Evolutionary conservation across 1,284 basidiomycete genomes (phyloP), one percentile per base, ranked within the genome.

Genomic region (Cerrena zonata): DNA sequence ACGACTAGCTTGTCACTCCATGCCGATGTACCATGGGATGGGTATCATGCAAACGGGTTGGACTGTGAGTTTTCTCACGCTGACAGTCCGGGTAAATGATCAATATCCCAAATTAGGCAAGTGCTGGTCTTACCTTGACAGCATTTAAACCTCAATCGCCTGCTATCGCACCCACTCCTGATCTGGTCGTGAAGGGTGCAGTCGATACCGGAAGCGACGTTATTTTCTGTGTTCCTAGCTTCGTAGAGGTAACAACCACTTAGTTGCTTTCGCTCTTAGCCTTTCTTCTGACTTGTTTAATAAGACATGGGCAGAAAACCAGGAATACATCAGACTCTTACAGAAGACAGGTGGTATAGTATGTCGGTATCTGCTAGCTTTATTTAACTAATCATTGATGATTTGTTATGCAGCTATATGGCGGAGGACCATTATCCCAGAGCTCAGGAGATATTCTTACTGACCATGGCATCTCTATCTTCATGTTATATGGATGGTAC

Each of bases 1-100:
- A 7, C 53, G 53, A 4, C 41, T 64, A 4, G 49, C 52, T 1
- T 48, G 44, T 10, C 62, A 64, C 19, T 43, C 57, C 1, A 48
- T 56, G 18, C 62, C 64, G 2, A 58, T 62, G 54, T 65, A 59
- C 41, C 65, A 63, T 48, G 62, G 51, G 2, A 50, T 63, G 42
- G 61, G 61, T 1, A 48, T 60, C 21, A 50, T 53, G 48, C 47
- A 52, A 52, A 48, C 56, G 30, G 39, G 42, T 25, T 56, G 52
- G 25, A 53, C 59, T 43, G 61, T 63, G 51, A 21, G 56, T 42
- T 15, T 15, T 3, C 11, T 3, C 15, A 13, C 24, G n/a, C 18
- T 24, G 5, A n/a, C 18, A 4, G 23, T 41, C 4, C 25, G n/a
- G n/a, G n/a, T 15, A 5, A 41, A 1, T 7, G 11, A 22, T 3